phyloP scores from a whole-genome alignment of 768 basidiomycete genomes.

The Coprinopsis cinerea region DNA sequence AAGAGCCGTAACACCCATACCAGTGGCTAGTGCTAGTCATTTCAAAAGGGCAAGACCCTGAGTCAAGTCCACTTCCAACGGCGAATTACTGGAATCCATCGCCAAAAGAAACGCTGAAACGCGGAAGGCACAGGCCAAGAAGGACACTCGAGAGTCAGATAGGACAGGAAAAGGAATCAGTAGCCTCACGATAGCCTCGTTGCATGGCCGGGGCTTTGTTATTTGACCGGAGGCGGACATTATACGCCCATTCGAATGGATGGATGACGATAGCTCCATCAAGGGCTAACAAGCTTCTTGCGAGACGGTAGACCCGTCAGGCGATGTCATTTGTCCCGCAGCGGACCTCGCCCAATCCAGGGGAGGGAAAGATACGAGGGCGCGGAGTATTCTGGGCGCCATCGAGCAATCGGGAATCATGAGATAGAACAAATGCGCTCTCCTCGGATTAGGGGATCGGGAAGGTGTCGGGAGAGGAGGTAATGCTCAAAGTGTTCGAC shows the following conservation, averaged over 20 bases:
- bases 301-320: not conserved
- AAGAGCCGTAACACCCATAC: too few species aligned
- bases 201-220: conserved; percentile 3
- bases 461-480: not conserved
- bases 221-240: not conserved
- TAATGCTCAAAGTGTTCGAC: not conserved
- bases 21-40: too few species aligned
- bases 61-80: too few species aligned
- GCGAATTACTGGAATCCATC: too few species aligned
- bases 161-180: conserved; percentile 8
- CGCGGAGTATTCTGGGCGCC: not conserved
- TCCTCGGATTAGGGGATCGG: not conserved
- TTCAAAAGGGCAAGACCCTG: too few species aligned
- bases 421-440: not conserved
- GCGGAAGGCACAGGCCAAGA: not conserved
- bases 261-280: not conserved
- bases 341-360: not conserved
- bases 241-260: not conserved
- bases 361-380: not conserved
- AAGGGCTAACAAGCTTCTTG: not conserved
- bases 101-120: too few species aligned
- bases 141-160: not conserved
- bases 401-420: not conserved
- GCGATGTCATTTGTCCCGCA: not conserved
- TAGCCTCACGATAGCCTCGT: conserved; percentile 12